Evolutionary conservation across 2,329 filamentous ascomycete genomes (phyloP).

Genomic region (Colletotrichum sp.): DNA sequence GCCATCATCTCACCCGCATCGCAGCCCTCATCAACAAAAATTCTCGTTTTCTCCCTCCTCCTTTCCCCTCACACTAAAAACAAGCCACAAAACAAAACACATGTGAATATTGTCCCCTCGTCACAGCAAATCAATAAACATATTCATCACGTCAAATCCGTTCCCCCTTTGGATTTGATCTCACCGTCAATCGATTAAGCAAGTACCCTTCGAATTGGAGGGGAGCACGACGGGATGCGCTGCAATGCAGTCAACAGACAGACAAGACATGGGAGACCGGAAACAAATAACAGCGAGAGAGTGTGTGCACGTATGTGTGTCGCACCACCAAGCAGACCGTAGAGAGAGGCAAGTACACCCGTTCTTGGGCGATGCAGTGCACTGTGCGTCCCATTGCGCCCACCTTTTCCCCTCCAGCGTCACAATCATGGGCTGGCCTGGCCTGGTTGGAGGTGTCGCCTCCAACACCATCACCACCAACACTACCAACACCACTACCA

Average conservation of each 20-base stretch:
- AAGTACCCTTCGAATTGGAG: background rate
- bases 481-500: background rate
- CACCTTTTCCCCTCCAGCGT: background rate
- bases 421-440: background rate
- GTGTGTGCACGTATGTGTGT: background rate
- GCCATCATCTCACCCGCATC: background rate
- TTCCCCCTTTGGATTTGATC: background rate
- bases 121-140: background rate
- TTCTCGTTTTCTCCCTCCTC: background rate
- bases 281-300: background rate
- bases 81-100: background rate
- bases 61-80: background rate
- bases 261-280: background rate
- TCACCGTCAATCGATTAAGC: slow-evolving; percentile 10
- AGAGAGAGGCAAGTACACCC: background rate
- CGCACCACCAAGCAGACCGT: background rate
- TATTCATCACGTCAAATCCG: background rate
- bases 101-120: background rate
- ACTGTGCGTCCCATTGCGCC: background rate
- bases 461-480: background rate
- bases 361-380: background rate
- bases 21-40: background rate
- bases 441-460: background rate
- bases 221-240: background rate
- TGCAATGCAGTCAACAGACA: background rate